Percentiles rank a stretch among this genome's conserved stretches.
These are phyloP conservation scores for Syzygium syzygioides DNA, from an alignment of 441 rosid genomes.

Conservation along the genomic window DNA sequence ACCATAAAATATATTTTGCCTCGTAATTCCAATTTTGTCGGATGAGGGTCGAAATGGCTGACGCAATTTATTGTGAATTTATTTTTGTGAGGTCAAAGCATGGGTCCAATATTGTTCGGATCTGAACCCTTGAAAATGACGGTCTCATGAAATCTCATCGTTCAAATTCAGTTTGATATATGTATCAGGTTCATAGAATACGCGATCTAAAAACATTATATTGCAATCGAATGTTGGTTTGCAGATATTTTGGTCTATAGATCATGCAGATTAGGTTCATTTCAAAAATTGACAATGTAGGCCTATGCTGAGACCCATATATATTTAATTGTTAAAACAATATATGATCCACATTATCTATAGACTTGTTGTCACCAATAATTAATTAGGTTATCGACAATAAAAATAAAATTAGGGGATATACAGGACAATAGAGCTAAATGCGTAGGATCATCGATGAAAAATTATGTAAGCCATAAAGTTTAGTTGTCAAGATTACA, in stretches of 20 bases:
- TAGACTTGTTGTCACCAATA: not conserved
- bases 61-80: not conserved
- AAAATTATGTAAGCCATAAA: no score
- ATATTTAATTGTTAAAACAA: not conserved
- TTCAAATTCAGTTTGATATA: not conserved
- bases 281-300: not conserved
- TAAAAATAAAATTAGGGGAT: no score
- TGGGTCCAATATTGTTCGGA: not conserved
- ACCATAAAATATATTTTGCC: not conserved
- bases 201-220: no score
- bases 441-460: no score
- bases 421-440: no score
- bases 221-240: not conserved
- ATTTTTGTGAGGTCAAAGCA: not conserved
- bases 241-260: not conserved
- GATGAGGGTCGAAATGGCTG: not conserved
- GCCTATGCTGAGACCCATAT: not conserved
- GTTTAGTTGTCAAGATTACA: no score
- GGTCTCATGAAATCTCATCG: not conserved
- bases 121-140: not conserved
- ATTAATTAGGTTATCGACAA: no score
- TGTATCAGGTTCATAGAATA: not conserved
- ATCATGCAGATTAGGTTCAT: not conserved
- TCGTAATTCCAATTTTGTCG: not conserved
- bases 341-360: not conserved